Base-by-base conservation (phyloP, 441 rosid species). In the Rhodomyrtus psidioides region DNA sequence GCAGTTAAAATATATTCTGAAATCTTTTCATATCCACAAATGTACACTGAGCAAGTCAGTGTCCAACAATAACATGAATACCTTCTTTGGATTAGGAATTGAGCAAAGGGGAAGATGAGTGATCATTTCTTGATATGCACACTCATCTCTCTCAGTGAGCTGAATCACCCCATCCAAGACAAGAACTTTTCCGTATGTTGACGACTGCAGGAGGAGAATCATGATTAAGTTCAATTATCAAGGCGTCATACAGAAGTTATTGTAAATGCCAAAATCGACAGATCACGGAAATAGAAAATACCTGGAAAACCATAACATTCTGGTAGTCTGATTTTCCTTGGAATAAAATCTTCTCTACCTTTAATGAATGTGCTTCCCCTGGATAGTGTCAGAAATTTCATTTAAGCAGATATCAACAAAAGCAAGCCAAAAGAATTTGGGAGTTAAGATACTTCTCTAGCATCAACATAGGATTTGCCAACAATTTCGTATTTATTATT, bases 321-420 rank as follows among this genome's bases (percentile, higher is more conserved):
- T 98, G 99, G 90, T 92, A 98, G 85, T 96, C 99, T 79, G 99
- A 98, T 91, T 93, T 98, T 60, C 96, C 98, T 87, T 96, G 93
- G 89, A 95, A 98, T 88, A 98, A 87, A 84, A 98, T 88, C 88
- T 95, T 93, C 91, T 98, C 98, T 70, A 98, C 97, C 90, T 98
- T 96, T 75, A 96, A 92, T 60, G 98, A 96, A 91, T 96, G 99
- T 83, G 99, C 98, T 88, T 98, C 99, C 83, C 99, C 99, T 98
- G 93, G 89, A 62, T 51, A 27, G 53, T 9, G 26, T 82, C 62
- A 55, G 62, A 19, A 54, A 39, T 70, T 1, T 21, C 15, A 1
- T 27, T 82, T 30, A 30, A 30, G 58, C 60, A 34, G 16, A n/a
- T 24, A 49, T 42, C 62, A 26, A 65, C 27, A 42, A 65, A 85